Conservation (phyloP, 2,329 filamentous ascomycete genomes). For the Claviceps spartinae region DNA sequence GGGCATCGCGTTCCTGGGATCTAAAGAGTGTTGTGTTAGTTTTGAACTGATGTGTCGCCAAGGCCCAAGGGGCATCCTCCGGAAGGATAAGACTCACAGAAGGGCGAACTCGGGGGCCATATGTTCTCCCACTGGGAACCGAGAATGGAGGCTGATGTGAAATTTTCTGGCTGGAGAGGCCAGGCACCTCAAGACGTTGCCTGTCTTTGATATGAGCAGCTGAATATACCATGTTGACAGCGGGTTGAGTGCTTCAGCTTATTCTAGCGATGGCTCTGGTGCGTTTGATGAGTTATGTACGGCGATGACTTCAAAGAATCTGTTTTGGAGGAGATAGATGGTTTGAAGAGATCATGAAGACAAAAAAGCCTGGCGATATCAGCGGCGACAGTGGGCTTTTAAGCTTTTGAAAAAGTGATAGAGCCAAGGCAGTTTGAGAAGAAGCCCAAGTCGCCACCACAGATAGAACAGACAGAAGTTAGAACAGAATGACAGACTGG, state of each 20-base stretch:
- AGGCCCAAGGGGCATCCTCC: not conserved
- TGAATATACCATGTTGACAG: not conserved
- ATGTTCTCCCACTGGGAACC: not conserved
- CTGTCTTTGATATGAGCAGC: not conserved
- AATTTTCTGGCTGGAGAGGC: not conserved
- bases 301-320: not conserved
- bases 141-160: not conserved
- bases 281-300: not conserved
- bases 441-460: not conserved
- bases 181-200: not conserved
- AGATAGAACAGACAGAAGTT: not conserved
- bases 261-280: not conserved
- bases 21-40: slow-evolving; percentile 9
- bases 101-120: slow-evolving; percentile 7
- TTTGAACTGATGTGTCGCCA: not conserved
- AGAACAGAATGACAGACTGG: too few species aligned
- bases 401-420: slow-evolving; percentile 16
- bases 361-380: not conserved
- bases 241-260: not conserved
- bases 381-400: slow-evolving; percentile 20
- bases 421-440: not conserved
- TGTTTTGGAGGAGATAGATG: too few species aligned
- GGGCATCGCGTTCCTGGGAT: slow-evolving; percentile 39
- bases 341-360: not conserved
- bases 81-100: not conserved